Conservation (phyloP, 192 early-diverging fungal species). For the Coemansia sp. region DNA sequence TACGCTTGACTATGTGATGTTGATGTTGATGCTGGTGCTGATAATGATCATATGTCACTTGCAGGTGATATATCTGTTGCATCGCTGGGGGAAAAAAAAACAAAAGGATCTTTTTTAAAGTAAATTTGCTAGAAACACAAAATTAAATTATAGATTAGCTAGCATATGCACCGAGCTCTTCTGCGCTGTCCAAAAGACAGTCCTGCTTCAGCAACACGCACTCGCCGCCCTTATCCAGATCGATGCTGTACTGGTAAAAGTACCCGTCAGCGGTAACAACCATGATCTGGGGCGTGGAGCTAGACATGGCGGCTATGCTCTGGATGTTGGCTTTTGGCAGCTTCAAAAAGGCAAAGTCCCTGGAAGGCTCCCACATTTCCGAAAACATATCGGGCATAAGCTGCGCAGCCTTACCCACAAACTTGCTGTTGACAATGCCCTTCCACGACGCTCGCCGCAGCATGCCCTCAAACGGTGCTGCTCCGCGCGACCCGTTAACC, state of each 20-base stretch:
- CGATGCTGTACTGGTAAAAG: constrained; percentile 88
- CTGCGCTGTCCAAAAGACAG: constrained; percentile 56
- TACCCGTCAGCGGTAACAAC: constrained; percentile 89
- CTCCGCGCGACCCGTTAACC: constrained; percentile 15
- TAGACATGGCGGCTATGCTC: constrained; percentile 74
- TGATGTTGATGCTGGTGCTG: no score
- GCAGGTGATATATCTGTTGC: no score
- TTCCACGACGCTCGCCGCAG: constrained; percentile 59
- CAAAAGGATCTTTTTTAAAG: not conserved
- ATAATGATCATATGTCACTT: no score
- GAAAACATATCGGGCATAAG: constrained; percentile 84
- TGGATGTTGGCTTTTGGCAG: constrained; percentile 75
- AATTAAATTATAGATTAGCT: constrained; percentile 10
- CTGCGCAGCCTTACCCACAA: constrained; percentile 79
- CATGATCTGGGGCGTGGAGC: constrained; percentile 77
- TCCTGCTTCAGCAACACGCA: constrained; percentile 81
- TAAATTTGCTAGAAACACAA: no score
- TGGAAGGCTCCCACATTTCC: constrained; percentile 92
- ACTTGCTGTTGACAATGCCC: constrained; percentile 56
- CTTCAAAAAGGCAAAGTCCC: constrained; percentile 93
- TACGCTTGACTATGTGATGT: no score
- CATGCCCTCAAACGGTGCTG: constrained; percentile 62
- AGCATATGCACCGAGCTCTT: constrained; percentile 53
- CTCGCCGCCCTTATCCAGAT: constrained; percentile 86
- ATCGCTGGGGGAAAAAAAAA: no score